A percentile compares a stretch with the other conserved stretches of the same genome.
phyloP scores from a whole-genome alignment of 768 basidiomycete genomes.

The Kwoniella botswanensis region DNA sequence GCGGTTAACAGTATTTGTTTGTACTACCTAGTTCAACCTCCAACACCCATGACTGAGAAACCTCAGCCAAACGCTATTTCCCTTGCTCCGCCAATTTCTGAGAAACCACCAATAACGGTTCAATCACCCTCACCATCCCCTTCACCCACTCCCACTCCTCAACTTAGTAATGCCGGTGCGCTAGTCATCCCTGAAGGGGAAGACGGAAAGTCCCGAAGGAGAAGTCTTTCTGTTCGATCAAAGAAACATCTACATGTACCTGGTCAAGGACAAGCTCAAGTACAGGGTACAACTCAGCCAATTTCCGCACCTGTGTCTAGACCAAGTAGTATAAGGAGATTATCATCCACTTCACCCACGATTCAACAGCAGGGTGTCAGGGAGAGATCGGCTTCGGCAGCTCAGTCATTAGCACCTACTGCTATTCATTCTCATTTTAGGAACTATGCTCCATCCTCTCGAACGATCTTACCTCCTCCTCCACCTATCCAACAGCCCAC shows the following conservation, averaged over 20 bases:
- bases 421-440: slow-evolving; percentile 48
- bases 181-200: not conserved
- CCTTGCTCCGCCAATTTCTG: slow-evolving; percentile 8
- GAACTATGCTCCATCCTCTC: slow-evolving; percentile 5
- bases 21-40: slow-evolving; percentile 26
- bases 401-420: slow-evolving; percentile 48
- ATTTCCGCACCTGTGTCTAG: not conserved
- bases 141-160: slow-evolving; percentile 11
- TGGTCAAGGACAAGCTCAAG: slow-evolving; percentile 2
- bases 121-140: slow-evolving; percentile 31
- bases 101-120: slow-evolving; percentile 15
- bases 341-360: slow-evolving; percentile 1
- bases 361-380: slow-evolving; percentile 5
- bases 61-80: not conserved
- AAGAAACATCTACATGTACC: slow-evolving; percentile 53
- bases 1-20: not conserved
- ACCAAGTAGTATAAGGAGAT: slow-evolving; percentile 10
- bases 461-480: slow-evolving; percentile 51
- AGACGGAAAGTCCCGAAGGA: not conserved
- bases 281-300: not conserved
- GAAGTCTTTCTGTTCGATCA: slow-evolving; percentile 22
- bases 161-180: not conserved
- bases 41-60: slow-evolving; percentile 13
- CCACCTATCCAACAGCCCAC: slow-evolving; percentile 60
- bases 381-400: slow-evolving; percentile 33